Percentiles rank a stretch among this genome's conserved stretches.
phyloP scores from a whole-genome alignment of 805 yeast species.

The Metschnikowia kofuensis region DNA sequence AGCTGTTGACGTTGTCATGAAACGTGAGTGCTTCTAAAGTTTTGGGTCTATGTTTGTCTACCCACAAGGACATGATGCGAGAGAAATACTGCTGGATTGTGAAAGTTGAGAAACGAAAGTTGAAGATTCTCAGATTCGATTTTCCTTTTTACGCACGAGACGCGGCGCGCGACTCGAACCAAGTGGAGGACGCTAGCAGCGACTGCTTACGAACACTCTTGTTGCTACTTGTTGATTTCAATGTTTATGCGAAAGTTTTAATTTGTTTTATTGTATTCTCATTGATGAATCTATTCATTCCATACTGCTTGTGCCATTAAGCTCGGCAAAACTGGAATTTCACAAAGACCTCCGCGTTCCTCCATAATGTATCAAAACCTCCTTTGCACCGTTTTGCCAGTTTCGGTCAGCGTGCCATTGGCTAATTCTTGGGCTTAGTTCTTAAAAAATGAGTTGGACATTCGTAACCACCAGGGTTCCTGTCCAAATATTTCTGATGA shows the following conservation, averaged over 20 bases:
- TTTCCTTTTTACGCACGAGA: neutral
- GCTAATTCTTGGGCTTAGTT: slow-evolving; percentile 47
- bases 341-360: too few species aligned
- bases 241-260: too few species aligned
- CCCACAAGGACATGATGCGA: slow-evolving; percentile 84
- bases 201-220: neutral
- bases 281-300: too few species aligned
- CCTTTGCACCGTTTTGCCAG: neutral
- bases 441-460: slow-evolving; percentile 89
- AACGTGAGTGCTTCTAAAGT: slow-evolving; percentile 60
- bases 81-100: too few species aligned
- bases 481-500: slow-evolving; percentile 78
- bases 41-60: slow-evolving; percentile 87
- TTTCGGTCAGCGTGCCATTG: neutral
- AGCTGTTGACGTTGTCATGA: slow-evolving; percentile 61
- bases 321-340: too few species aligned
- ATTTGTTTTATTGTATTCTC: too few species aligned
- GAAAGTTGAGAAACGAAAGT: too few species aligned
- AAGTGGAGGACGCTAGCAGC: neutral
- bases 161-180: slow-evolving; percentile 1
- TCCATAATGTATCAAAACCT: neutral
- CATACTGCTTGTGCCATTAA: too few species aligned
- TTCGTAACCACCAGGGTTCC: slow-evolving; percentile 83
- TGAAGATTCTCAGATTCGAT: neutral
- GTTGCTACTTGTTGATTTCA: too few species aligned